Conservation (phyloP, 805 yeast species). For the Ogataea trehaloabstinens region DNA sequence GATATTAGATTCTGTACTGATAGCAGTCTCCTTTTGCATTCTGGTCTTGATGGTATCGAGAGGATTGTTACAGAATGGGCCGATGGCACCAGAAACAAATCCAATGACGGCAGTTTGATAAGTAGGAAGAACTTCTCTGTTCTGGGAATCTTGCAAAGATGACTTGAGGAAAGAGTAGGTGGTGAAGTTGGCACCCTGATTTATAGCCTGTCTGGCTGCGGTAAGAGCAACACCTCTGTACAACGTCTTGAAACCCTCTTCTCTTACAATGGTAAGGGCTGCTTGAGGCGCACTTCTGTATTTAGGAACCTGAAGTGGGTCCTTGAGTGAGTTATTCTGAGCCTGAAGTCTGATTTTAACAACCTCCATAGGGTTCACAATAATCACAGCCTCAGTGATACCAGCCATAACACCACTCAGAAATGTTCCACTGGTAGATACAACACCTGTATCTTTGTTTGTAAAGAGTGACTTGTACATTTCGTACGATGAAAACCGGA, state of each 20-base stretch:
- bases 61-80: constrained; percentile 97
- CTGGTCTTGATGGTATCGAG: constrained; percentile 96
- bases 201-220: constrained; percentile 96
- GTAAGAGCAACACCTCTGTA: constrained; percentile 95
- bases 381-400: constrained; percentile 89
- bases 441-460: constrained; percentile 56
- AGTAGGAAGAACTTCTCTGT: constrained; percentile 64
- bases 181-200: constrained; percentile 98
- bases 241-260: constrained; percentile 86
- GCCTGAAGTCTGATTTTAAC: constrained; percentile 96
- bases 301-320: constrained; percentile 72
- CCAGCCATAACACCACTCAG: constrained; percentile 97
- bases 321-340: constrained; percentile 88
- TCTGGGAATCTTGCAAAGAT: constrained; percentile 60
- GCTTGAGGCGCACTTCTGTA: constrained; percentile 94
- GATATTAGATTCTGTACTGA: constrained; percentile 62
- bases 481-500: constrained; percentile 92
- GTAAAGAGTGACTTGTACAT: constrained; percentile 71
- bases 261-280: constrained; percentile 74
- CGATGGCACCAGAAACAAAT: constrained; percentile 91
- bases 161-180: constrained; percentile 85
- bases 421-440: constrained; percentile 74
- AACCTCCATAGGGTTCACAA: constrained; percentile 97
- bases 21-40: constrained; percentile 84
- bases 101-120: constrained; percentile 96